Percentiles rank a stretch among this genome's conserved stretches.
These are phyloP conservation scores for Tricholoma terreum DNA, from an alignment of 768 basidiomycete genomes.

Conservation along the genomic window DNA sequence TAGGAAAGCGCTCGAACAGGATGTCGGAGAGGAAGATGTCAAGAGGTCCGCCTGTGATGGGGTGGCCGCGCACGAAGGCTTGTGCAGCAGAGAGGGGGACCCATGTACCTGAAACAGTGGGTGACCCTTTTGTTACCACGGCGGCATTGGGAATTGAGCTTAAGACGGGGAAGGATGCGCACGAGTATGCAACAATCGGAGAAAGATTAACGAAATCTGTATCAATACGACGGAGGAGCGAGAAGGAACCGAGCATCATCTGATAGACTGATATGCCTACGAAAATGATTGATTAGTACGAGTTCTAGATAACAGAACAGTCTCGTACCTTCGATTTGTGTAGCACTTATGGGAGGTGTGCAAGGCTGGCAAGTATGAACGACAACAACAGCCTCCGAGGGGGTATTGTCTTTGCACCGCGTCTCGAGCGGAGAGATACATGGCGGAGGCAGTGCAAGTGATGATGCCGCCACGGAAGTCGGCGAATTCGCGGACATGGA, in stretches of 20 bases:
- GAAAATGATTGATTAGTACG: conserved; percentile 7
- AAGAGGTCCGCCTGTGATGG: conserved; percentile 34
- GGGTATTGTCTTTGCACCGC: conserved; percentile 27
- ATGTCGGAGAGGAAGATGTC: conserved; percentile 60
- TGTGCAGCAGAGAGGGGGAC: conserved; percentile 60
- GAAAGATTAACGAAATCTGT: conserved; percentile 77
- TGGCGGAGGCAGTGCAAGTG: conserved; percentile 24
- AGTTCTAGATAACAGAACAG: not conserved
- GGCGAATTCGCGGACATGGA: conserved; percentile 40
- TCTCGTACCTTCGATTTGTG: conserved; percentile 63
- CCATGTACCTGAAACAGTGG: conserved; percentile 62
- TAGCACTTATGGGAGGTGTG: conserved; percentile 60
- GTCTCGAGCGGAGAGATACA: conserved; percentile 43
- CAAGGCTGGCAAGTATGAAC: conserved; percentile 66
- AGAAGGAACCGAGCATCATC: conserved; percentile 52
- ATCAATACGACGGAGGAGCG: conserved; percentile 70
- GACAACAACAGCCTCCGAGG: conserved; percentile 40
- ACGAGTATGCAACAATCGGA: conserved; percentile 47
- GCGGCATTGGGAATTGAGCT: conserved; percentile 45
- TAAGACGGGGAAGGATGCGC: conserved; percentile 35
- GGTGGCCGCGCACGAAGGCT: conserved; percentile 47
- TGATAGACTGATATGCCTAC: conserved; percentile 75
- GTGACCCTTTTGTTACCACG: conserved; percentile 49
- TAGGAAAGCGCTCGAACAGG: conserved; percentile 61
- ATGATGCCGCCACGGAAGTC: conserved; percentile 28